Percentiles rank a stretch among this genome's conserved stretches.
Conservation (phyloP, 2,329 filamentous ascomycete genomes). For the Ceratocystiopsis brevicomis region DNA sequence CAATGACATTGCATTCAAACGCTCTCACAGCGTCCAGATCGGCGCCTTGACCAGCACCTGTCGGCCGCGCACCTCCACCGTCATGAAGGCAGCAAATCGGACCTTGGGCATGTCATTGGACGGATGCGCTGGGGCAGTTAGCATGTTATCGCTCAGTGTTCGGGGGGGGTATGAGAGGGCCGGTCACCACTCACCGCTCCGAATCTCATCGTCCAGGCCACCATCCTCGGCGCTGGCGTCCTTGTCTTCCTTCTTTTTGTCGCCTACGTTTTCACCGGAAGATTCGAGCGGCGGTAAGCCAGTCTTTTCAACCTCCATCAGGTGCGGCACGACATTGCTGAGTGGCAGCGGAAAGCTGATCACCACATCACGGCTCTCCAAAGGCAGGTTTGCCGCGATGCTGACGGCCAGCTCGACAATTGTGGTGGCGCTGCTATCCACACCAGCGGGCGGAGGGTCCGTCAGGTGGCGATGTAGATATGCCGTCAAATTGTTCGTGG, state of each 20-base stretch:
- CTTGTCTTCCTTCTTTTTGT: conserved; percentile 17
- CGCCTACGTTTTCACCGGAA: conserved; percentile 17
- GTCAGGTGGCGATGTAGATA: conserved; percentile 55
- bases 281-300: conserved; percentile 42
- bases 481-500: conserved; percentile 48
- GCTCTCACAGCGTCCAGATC: conserved; percentile 40
- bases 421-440: conserved; percentile 79
- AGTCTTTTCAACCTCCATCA: conserved; percentile 76
- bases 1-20: no score
- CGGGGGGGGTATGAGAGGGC: not conserved
- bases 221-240: conserved; percentile 17
- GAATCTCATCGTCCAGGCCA: no score
- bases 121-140: conserved; percentile 10
- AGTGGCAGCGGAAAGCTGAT: conserved; percentile 74
- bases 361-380: conserved; percentile 79
- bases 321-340: conserved; percentile 44
- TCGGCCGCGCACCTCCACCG: conserved; percentile 55
- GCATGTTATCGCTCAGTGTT: not conserved
- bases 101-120: conserved; percentile 36
- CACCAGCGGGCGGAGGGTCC: conserved; percentile 57
- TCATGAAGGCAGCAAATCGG: conserved; percentile 57
- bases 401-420: conserved; percentile 82
- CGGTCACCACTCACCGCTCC: no score
- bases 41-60: conserved; percentile 61
- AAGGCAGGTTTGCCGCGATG: conserved; percentile 67